Conservation (phyloP, 768 basidiomycete species). For the Mycena capillaripes region DNA sequence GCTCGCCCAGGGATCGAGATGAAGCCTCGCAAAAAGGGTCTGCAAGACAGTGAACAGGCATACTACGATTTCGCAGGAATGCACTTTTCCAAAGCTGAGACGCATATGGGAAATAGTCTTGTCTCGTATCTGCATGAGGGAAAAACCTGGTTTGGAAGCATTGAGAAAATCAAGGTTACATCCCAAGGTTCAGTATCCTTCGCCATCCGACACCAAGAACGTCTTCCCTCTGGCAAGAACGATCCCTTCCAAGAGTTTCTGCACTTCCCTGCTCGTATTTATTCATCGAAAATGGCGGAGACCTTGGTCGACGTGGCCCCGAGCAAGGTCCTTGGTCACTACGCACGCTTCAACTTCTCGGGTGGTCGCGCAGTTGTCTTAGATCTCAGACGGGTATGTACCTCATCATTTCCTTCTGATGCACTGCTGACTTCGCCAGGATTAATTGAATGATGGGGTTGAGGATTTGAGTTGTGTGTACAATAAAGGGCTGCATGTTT, state of each 20-base stretch:
- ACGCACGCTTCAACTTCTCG: slow-evolving; percentile 21
- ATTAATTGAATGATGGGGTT: too few species aligned
- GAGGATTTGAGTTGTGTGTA: too few species aligned
- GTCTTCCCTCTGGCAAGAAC: slow-evolving; percentile 5
- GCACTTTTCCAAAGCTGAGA: slow-evolving; percentile 8
- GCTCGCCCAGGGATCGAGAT: not conserved
- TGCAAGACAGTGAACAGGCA: not conserved
- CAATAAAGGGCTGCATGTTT: not conserved
- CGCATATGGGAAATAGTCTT: slow-evolving; percentile 22
- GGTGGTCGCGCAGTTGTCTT: not conserved
- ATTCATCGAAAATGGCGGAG: slow-evolving; percentile 3
- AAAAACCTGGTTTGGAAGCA: slow-evolving; percentile 6
- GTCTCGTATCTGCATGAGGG: slow-evolving; percentile 1
- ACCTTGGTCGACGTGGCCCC: slow-evolving; percentile 4
- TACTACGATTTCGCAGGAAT: not conserved
- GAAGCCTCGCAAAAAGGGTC: not conserved
- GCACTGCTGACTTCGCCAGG: too few species aligned
- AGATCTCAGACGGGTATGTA: slow-evolving; percentile 2
- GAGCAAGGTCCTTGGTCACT: slow-evolving; percentile 7
- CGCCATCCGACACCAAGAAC: not conserved
- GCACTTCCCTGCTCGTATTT: slow-evolving; percentile 6
- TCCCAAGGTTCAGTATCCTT: not conserved
- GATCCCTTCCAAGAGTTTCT: slow-evolving; percentile 20
- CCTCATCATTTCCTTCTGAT: not conserved
- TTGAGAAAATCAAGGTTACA: slow-evolving; percentile 1